These are phyloP conservation scores for Leishmania tropica DNA, from an alignment of 208 protist genomes.

Conservation along the genomic window DNA sequence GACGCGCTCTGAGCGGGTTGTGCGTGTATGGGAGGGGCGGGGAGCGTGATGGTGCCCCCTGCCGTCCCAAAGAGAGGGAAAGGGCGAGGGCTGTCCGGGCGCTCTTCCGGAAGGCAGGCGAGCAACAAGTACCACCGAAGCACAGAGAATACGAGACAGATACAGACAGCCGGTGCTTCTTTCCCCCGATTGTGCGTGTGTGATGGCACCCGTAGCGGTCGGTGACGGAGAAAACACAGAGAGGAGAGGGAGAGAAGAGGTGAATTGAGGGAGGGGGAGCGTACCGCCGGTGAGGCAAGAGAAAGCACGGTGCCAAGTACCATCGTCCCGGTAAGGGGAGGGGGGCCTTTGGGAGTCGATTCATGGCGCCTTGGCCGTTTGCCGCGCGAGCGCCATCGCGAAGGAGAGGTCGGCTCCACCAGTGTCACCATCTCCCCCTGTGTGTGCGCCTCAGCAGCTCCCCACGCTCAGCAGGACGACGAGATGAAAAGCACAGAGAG, in stretches of 20 bases:
- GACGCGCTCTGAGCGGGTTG: background rate
- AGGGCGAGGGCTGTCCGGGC: background rate
- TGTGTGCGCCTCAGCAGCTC: background rate
- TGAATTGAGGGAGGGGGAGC: background rate
- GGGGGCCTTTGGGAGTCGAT: background rate
- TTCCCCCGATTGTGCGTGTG: background rate
- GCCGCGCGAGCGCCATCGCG: background rate
- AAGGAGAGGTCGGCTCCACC: background rate
- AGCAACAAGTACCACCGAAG: background rate
- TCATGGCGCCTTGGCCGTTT: background rate
- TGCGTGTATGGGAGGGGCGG: background rate
- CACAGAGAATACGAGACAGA: background rate
- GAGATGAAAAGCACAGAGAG: background rate
- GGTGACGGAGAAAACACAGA: background rate
- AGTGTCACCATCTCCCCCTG: background rate
- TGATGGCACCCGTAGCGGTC: background rate
- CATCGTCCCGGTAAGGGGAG: background rate
- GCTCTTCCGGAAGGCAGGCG: background rate
- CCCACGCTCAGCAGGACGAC: background rate
- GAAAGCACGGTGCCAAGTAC: background rate
- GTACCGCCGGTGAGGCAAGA: background rate
- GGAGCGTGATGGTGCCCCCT: background rate
- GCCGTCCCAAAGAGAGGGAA: background rate
- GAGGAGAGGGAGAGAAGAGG: background rate
- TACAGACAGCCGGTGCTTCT: background rate